Percentiles rank a stretch among this genome's conserved stretches.
Evolutionary conservation across 176 grass and related monocot species (phyloP).

Genomic region (Carex pumila): DNA sequence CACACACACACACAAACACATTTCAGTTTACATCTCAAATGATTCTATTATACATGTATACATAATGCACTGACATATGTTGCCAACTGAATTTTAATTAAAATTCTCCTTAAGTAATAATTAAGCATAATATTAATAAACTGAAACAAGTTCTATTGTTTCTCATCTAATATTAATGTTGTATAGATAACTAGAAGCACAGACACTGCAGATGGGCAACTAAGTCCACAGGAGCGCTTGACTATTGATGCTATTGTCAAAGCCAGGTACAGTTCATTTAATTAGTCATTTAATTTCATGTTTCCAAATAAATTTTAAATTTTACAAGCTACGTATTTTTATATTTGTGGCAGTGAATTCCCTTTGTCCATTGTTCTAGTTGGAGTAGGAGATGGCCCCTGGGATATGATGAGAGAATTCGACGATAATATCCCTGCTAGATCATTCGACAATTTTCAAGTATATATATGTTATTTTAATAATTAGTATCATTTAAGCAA

Average conservation of each 20-base stretch:
- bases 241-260: conserved; percentile 89
- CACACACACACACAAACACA: neutral
- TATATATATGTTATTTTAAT: conserved; percentile 12
- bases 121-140: neutral
- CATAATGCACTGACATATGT: too few species aligned
- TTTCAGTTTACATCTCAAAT: neutral
- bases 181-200: conserved; percentile 75
- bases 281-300: conserved; percentile 20
- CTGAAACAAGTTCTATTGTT: neutral
- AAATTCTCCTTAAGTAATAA: too few species aligned
- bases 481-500: neutral
- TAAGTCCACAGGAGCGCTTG: conserved; percentile 77
- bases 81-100: too few species aligned
- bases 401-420: conserved; percentile 98
- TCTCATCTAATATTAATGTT: neutral
- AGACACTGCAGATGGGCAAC: conserved; percentile 60
- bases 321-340: neutral
- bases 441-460: conserved; percentile 97
- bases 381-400: conserved; percentile 96
- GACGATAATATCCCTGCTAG: conserved; percentile 94
- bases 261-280: conserved; percentile 46
- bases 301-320: neutral
- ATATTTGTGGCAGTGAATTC: conserved; percentile 39
- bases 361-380: conserved; percentile 93
- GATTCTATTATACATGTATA: neutral